Conservation (phyloP, 1,284 basidiomycete genomes). For the Phellopilus nigrolimitatus region DNA sequence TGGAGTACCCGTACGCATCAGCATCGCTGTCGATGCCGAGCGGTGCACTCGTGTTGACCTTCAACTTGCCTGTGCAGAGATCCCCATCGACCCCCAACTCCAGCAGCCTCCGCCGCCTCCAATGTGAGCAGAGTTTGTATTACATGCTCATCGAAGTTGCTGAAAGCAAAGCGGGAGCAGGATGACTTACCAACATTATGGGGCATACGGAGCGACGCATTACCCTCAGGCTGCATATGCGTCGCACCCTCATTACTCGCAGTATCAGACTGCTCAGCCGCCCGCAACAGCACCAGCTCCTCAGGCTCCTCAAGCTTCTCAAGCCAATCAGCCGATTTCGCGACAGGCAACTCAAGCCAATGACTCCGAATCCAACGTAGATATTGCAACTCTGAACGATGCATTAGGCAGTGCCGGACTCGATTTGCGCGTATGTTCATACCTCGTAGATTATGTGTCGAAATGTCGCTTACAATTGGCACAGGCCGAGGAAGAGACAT, state of each 20-base stretch:
- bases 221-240: constrained; percentile 45
- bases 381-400: constrained; percentile 74
- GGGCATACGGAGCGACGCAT: constrained; percentile 30
- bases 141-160: constrained; percentile 2
- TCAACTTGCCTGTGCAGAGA: constrained; percentile 34
- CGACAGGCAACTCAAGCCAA: constrained; percentile 20
- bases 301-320: constrained; percentile 20
- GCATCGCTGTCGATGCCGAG: background rate
- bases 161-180: constrained; percentile 26
- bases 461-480: constrained; percentile 1
- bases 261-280: constrained; percentile 38
- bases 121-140: constrained; percentile 32
- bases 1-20: constrained; percentile 40
- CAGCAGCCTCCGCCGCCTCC: constrained; percentile 43
- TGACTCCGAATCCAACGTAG: constrained; percentile 42
- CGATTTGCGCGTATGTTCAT: constrained; percentile 60
- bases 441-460: background rate
- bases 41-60: constrained; percentile 19
- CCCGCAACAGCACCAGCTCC: constrained; percentile 28
- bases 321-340: constrained; percentile 15
- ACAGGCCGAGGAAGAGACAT: constrained; percentile 75
- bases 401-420: constrained; percentile 79
- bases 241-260: constrained; percentile 43
- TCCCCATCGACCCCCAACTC: constrained; percentile 65
- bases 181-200: constrained; percentile 41